Conservation (phyloP, 2,329 filamentous ascomycete genomes). For the Leptodontidium sp. region DNA sequence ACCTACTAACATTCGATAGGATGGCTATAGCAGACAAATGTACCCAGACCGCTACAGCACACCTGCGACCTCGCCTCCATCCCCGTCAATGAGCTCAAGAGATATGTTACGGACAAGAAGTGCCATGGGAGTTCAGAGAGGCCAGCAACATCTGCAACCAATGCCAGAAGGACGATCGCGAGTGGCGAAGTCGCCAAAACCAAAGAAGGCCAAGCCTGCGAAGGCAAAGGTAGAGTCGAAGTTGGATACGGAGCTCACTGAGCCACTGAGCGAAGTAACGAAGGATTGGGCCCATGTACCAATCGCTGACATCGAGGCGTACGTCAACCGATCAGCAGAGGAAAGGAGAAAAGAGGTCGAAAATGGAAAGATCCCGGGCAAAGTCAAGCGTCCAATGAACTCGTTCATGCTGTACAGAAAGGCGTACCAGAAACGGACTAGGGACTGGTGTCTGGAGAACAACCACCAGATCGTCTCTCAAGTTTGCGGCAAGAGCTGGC, state of each 20-base stretch:
- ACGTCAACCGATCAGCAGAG: conserved; percentile 76
- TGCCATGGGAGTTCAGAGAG: conserved; percentile 38
- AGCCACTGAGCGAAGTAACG: conserved; percentile 76
- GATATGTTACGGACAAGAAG: conserved; percentile 45
- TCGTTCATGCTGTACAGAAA: conserved; percentile 98
- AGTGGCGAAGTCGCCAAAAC: conserved; percentile 43
- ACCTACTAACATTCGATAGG: conserved; percentile 37
- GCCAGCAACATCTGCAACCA: conserved; percentile 39
- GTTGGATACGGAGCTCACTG: conserved; percentile 62
- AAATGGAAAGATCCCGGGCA: conserved; percentile 72
- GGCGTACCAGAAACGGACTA: conserved; percentile 86
- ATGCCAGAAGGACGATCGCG: conserved; percentile 41
- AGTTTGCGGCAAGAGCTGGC: conserved; percentile 88
- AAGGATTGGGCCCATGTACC: conserved; percentile 67
- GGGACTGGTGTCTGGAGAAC: conserved; percentile 81
- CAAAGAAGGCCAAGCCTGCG: conserved; percentile 49
- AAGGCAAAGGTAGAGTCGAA: conserved; percentile 54
- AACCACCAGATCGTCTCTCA: conserved; percentile 94
- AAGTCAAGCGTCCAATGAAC: conserved; percentile 93
- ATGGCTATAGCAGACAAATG: conserved; percentile 33
- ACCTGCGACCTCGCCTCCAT: conserved; percentile 61
- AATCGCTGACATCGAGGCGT: conserved; percentile 80
- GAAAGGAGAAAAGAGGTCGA: conserved; percentile 73
- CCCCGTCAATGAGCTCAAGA: conserved; percentile 47
- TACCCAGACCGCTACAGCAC: conserved; percentile 56